phyloP scores from a whole-genome alignment of 2,329 filamentous ascomycete genomes.

The Cladosporium sp. region DNA sequence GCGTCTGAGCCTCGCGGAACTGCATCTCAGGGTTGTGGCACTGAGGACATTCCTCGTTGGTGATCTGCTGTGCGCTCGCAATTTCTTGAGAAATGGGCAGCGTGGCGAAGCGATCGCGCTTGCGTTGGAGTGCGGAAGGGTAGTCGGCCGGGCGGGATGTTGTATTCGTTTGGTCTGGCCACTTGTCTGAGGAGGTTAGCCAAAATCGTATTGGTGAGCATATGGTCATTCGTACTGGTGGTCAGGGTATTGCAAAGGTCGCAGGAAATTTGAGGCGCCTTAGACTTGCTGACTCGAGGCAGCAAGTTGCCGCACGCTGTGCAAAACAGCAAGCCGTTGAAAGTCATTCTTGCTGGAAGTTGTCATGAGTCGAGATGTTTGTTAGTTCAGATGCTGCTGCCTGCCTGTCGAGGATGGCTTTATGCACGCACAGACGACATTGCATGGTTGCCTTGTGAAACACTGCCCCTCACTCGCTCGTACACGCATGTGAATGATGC shows the following conservation, averaged over 20 bases:
- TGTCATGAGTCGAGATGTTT: not conserved
- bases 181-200: constrained; percentile 57
- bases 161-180: constrained; percentile 72
- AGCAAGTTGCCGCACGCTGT: constrained; percentile 85
- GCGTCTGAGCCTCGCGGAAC: constrained; percentile 78
- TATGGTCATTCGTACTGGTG: constrained; percentile 59
- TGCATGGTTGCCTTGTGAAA: not conserved
- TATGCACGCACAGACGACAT: not conserved
- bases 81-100: constrained; percentile 46
- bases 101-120: constrained; percentile 9
- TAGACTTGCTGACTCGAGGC: constrained; percentile 72
- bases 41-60: constrained; percentile 69
- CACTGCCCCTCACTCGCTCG: not conserved
- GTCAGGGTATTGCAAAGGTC: constrained; percentile 81
- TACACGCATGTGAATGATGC: not conserved
- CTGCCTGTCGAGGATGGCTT: not conserved
- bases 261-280: constrained; percentile 74
- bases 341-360: constrained; percentile 65
- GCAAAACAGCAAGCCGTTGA: constrained; percentile 87
- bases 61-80: constrained; percentile 73
- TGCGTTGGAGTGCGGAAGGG: constrained; percentile 17
- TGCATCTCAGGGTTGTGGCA: constrained; percentile 79
- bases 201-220: not conserved
- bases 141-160: constrained; percentile 36
- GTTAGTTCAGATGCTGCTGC: not conserved